These are phyloP conservation scores for Boletus rex-veris DNA, from an alignment of 768 basidiomycete genomes.

Conservation along the genomic window DNA sequence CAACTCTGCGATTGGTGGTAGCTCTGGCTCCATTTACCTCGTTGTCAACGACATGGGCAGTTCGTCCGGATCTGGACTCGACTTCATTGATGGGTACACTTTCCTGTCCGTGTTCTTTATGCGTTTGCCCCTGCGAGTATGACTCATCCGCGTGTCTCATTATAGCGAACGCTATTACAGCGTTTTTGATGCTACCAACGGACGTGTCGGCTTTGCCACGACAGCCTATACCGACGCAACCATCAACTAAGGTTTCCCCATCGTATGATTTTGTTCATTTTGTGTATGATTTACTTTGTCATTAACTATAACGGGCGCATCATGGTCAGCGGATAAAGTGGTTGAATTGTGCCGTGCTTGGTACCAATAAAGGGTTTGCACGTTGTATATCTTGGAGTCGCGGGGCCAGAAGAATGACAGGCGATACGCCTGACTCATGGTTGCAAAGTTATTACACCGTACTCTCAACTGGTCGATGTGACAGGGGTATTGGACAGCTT, in stretches of 20 bases:
- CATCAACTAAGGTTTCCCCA: background rate
- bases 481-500: too few relatives aligned
- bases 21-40: slow-evolving; percentile 25
- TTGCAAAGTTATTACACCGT: too few relatives aligned
- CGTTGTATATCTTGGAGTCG: too few relatives aligned
- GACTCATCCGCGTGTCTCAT: background rate
- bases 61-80: slow-evolving; percentile 14
- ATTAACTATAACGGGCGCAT: too few relatives aligned
- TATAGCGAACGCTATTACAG: slow-evolving; percentile 34
- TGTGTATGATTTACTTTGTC: too few relatives aligned
- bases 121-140: background rate
- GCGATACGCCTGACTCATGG: too few relatives aligned
- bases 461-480: too few relatives aligned
- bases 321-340: too few relatives aligned
- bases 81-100: slow-evolving; percentile 25
- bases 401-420: too few relatives aligned
- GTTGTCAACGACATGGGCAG: slow-evolving; percentile 24
- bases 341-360: too few relatives aligned
- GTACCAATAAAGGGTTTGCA: too few relatives aligned
- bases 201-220: slow-evolving; percentile 6
- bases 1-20: slow-evolving; percentile 30
- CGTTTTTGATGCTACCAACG: slow-evolving; percentile 26
- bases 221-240: background rate
- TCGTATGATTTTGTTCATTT: too few relatives aligned
- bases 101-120: slow-evolving; percentile 6